Percentiles rank a stretch among this genome's conserved stretches.
Evolutionary conservation across 208 protist genomes (phyloP).

Genomic region (Crithidia bombi): DNA sequence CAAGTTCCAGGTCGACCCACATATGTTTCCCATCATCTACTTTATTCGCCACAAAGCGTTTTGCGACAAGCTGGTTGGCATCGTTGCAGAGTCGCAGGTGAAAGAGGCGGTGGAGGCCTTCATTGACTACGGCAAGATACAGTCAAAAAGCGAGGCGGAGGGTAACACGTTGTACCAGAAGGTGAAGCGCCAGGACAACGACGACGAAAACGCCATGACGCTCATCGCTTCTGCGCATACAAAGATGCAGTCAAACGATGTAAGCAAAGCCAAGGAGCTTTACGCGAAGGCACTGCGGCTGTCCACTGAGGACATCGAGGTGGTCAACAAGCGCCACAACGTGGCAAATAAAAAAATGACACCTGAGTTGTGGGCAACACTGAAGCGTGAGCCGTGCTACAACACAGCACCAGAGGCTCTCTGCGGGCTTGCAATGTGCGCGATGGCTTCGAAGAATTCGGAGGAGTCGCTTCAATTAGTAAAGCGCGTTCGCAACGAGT

Average conservation of each 20-base stretch:
- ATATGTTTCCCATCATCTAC: constrained; percentile 87
- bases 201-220: constrained; percentile 91
- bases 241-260: constrained; percentile 73
- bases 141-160: constrained; percentile 67
- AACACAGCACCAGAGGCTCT: constrained; percentile 79
- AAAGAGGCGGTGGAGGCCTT: constrained; percentile 90
- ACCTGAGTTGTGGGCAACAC: constrained; percentile 56
- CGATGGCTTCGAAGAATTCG: constrained; percentile 50
- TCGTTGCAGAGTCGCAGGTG: constrained; percentile 83
- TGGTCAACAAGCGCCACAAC: constrained; percentile 59
- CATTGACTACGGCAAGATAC: constrained; percentile 71
- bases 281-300: constrained; percentile 69
- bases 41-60: constrained; percentile 76
- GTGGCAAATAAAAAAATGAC: constrained; percentile 79
- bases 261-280: constrained; percentile 69
- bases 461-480: constrained; percentile 54
- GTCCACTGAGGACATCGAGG: constrained; percentile 54
- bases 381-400: constrained; percentile 83
- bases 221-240: constrained; percentile 69
- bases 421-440: constrained; percentile 84
- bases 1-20: constrained; percentile 73
- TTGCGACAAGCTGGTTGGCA: constrained; percentile 76
- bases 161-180: constrained; percentile 61
- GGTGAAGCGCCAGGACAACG: constrained; percentile 71
- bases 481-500: constrained; percentile 59